Percentiles rank a stretch among this genome's conserved stretches.
Evolutionary conservation across 805 yeast genomes (phyloP).

Genomic region (Clavispora vitiphila): DNA sequence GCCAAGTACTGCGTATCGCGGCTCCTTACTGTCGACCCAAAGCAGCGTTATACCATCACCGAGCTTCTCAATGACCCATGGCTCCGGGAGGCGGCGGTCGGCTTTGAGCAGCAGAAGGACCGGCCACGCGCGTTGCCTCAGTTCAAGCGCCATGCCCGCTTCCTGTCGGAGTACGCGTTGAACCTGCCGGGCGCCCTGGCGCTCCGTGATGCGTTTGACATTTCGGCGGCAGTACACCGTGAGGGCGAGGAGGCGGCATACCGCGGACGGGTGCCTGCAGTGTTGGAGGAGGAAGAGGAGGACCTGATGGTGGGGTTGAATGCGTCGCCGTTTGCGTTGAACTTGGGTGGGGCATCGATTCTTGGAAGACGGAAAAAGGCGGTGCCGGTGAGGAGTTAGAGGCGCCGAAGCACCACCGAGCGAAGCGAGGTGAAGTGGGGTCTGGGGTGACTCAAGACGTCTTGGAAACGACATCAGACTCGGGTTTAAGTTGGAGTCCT

Average conservation of each 20-base stretch:
- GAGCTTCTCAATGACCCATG: slow-evolving; percentile 71
- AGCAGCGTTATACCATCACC: slow-evolving; percentile 60
- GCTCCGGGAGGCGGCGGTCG: slow-evolving; percentile 25
- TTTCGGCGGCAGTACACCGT: slow-evolving; percentile 81
- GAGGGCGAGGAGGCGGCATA: slow-evolving; percentile 59
- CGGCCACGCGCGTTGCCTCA: neutral
- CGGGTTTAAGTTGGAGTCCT: too few species aligned
- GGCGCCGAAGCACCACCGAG: too few species aligned
- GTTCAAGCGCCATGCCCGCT: neutral
- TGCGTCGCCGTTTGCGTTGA: slow-evolving; percentile 33
- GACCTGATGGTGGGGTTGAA: slow-evolving; percentile 31
- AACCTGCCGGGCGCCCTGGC: slow-evolving; percentile 76
- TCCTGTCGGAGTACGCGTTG: slow-evolving; percentile 23
- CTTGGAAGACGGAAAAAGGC: slow-evolving; percentile 38
- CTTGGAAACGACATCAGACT: too few species aligned
- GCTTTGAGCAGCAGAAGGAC: slow-evolving; percentile 1
- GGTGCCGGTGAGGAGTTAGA: slow-evolving; percentile 1
- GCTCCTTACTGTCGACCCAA: slow-evolving; percentile 66
- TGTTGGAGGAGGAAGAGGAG: slow-evolving; percentile 32
- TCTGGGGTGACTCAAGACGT: too few species aligned
- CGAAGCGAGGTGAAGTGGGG: neutral
- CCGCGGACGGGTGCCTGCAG: slow-evolving; percentile 18
- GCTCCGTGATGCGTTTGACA: slow-evolving; percentile 80
- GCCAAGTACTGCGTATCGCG: slow-evolving; percentile 66
- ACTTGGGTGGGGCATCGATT: slow-evolving; percentile 50